Conservation (phyloP, 2,329 filamentous ascomycete genomes). For the Venturia aucupariae region DNA sequence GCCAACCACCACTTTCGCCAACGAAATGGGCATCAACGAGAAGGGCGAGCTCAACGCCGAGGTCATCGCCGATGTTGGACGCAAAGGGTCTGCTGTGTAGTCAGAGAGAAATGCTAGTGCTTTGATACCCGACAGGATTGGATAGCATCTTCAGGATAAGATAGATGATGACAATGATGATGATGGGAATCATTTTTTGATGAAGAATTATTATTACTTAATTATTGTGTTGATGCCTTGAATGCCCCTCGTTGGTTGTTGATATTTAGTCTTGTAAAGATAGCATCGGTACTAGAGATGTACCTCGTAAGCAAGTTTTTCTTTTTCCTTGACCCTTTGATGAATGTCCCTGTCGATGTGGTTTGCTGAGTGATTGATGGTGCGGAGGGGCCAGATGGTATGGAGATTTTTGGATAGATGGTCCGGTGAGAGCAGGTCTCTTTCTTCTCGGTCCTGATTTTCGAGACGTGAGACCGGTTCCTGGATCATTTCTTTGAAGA, state of each 20-base stretch:
- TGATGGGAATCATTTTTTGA: not conserved
- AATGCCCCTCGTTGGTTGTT: not conserved
- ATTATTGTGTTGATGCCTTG: not conserved
- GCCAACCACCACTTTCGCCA: slow-evolving; percentile 60
- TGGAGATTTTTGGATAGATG: too few relatives aligned
- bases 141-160: not conserved
- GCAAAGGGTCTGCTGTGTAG: slow-evolving; percentile 5
- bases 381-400: too few relatives aligned
- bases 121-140: not conserved
- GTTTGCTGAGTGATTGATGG: too few relatives aligned
- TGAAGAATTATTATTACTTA: not conserved
- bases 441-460: too few relatives aligned
- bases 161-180: not conserved
- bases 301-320: not conserved
- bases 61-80: slow-evolving; percentile 14
- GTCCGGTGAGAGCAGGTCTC: too few relatives aligned
- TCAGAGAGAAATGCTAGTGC: not conserved
- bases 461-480: too few relatives aligned
- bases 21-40: slow-evolving; percentile 25
- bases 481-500: not conserved
- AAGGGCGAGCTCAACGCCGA: slow-evolving; percentile 15
- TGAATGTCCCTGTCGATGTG: too few relatives aligned
- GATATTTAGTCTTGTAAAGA: not conserved
- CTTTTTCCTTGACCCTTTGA: not conserved
- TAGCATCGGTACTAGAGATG: not conserved